Evolutionary conservation across 768 basidiomycete species (phyloP), one percentile per base, ranked within the genome.

Genomic region (Hygrocybe punicea): DNA sequence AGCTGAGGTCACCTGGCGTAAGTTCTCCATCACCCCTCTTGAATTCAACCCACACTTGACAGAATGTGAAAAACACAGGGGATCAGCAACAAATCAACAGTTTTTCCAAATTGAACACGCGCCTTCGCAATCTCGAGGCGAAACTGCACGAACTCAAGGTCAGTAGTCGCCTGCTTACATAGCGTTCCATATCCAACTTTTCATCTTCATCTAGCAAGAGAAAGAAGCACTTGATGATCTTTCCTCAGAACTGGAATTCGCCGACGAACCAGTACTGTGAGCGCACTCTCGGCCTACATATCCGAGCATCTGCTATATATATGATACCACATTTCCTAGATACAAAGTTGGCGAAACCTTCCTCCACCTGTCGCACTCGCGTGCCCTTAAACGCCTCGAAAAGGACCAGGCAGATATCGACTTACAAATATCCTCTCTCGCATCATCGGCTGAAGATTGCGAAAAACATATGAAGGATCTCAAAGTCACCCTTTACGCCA

Each of bases 171-270:
- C 17, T 17, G 45, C 44, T n/a, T 6, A 39, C 48, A 33, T 25
- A 48, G 9, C 13, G 58, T 54, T 55, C 50, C 51, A 58, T 62
- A 40, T 54, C 49, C 42, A 19, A 29, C 37, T 21, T 52, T 25
- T n/a, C n/a, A n/a, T n/a, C 46, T 24, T 60, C 42, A n/a, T 53
- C 13, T 66, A 98, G 93, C 86, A 90, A 81, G 93, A 96, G 74
- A 95, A 95, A 73, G 95, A 97, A 64, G 89, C 93, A 2, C 82
- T 96, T 13, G 93, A 96, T 58, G 95, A 98, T 69, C 81, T 97
- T 29, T 74, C 84, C 1, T 89, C 82, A 45, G 95, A 97, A 65
- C 81, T 98, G 21, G 93, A 96, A 67, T 83, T 98, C 9, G 84
- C 86, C 1, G 93, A 96, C 59, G 81, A 90, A 55, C 77, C 78